These are phyloP conservation scores for Saturnispora quitensis DNA, from an alignment of 805 yeast genomes.

Conservation along the genomic window DNA sequence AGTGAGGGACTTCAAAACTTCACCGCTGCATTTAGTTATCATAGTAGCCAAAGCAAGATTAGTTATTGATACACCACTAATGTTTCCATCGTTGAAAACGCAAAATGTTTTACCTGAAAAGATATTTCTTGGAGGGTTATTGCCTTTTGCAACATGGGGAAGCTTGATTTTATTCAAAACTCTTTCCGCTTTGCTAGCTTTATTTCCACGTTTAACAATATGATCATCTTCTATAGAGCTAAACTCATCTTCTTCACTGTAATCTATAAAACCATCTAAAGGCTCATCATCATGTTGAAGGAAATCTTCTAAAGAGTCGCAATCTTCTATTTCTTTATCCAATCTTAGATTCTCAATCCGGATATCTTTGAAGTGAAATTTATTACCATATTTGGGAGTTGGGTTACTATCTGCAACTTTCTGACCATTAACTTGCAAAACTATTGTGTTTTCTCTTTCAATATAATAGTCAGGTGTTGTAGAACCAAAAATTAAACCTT, in stretches of 20 bases:
- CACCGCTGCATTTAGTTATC: conserved; percentile 42
- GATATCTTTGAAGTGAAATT: neutral
- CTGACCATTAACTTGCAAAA: conserved; percentile 1
- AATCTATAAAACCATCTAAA: conserved; percentile 1
- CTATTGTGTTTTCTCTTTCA: neutral
- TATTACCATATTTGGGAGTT: conserved; percentile 3
- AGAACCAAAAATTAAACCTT: conserved; percentile 45
- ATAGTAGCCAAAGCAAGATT: conserved; percentile 28
- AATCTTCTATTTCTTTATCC: conserved; percentile 5
- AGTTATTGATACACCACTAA: conserved; percentile 19
- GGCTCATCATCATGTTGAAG: neutral
- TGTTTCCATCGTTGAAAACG: conserved; percentile 41
- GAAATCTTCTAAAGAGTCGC: neutral
- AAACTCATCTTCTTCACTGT: neutral
- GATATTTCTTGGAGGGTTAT: conserved; percentile 15
- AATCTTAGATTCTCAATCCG: neutral
- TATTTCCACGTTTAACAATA: neutral
- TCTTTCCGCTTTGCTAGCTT: neutral
- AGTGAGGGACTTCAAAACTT: conserved; percentile 17
- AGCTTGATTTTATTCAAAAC: neutral
- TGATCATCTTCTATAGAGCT: conserved; percentile 1
- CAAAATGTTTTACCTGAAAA: conserved; percentile 41
- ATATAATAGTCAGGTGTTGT: conserved; percentile 41
- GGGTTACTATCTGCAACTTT: conserved; percentile 6
- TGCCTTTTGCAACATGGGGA: neutral